Evolutionary conservation across 495 filamentous ascomycete genomes (phyloP), one percentile per base, ranked within the genome.

Genomic region (Talaromyces borbonicus): DNA sequence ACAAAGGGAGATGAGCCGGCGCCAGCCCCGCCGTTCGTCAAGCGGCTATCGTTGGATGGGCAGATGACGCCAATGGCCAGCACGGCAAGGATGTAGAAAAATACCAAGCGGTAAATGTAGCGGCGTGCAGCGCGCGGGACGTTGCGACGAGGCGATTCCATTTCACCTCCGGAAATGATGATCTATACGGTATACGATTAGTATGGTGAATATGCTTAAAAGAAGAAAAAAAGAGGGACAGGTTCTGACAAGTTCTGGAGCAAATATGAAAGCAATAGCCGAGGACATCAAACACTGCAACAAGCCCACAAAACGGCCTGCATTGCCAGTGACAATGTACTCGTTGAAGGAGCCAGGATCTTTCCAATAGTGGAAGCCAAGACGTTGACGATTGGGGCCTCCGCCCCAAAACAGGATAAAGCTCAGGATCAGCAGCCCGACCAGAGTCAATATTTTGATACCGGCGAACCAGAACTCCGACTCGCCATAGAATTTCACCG

Each of bases 101-200:
- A 75, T 44, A 83, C 59, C 56, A 95, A 86, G 41, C 88, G 84
- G 72, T 84, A 90, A 62, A 94, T 90, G 45, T 87, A 85, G 46
- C 86, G 78, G 33, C 81, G 81, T 8, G 81, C 81, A 4, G 88
- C 89, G 48, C 74, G 73, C 40, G 87, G 87, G 46, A 95, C 79
- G 40, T 84, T 83, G 53, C 78, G 79, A 25, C 80, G 70, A 2
- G 88, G 89, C 49, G 85, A 85, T 18, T 74, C 75, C 47, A 86
- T 81, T 62, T 95, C 88, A 48, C 84, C 84, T 9, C 83, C 87
- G 0, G 87, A 83, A 11, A 92, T 73, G 40, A 77, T 82, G 20
- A 86, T 75, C 52, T n/a, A n/a, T n/a, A n/a, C n/a, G n/a, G n/a
- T n/a, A n/a, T n/a, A n/a, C n/a, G n/a, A n/a, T n/a, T n/a, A n/a